These are phyloP conservation scores for Casuarina glauca DNA, from an alignment of 306 rosid species.

Conservation along the genomic window DNA sequence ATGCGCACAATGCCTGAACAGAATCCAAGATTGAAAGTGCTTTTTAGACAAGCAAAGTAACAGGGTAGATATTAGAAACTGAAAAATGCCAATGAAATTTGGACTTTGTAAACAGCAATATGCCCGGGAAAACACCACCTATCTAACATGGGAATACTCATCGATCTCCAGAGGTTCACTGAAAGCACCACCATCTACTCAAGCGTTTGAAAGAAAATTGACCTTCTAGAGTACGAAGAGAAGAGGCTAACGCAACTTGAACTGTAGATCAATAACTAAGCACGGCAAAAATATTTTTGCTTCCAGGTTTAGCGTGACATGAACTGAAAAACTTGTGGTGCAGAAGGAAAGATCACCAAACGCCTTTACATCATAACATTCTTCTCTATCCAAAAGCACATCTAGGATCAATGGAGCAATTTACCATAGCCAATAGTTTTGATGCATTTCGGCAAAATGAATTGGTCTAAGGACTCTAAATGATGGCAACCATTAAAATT, in stretches of 20 bases:
- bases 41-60: background rate
- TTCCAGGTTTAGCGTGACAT: background rate
- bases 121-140: background rate
- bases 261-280: background rate
- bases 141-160: background rate
- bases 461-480: background rate
- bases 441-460: background rate
- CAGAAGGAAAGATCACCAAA: background rate
- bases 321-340: background rate
- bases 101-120: background rate
- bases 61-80: background rate
- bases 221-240: background rate
- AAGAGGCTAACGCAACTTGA: background rate
- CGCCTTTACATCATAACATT: background rate
- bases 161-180: background rate
- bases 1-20: conserved; percentile 75
- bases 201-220: background rate
- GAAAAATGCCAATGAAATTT: background rate
- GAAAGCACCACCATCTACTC: background rate
- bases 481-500: background rate
- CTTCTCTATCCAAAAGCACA: background rate
- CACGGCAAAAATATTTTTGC: background rate
- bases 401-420: background rate
- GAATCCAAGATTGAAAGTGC: conserved; percentile 6
- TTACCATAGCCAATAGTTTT: background rate